Conservation (phyloP, 2,329 filamentous ascomycete species). For the Fusarium cicatricum region DNA sequence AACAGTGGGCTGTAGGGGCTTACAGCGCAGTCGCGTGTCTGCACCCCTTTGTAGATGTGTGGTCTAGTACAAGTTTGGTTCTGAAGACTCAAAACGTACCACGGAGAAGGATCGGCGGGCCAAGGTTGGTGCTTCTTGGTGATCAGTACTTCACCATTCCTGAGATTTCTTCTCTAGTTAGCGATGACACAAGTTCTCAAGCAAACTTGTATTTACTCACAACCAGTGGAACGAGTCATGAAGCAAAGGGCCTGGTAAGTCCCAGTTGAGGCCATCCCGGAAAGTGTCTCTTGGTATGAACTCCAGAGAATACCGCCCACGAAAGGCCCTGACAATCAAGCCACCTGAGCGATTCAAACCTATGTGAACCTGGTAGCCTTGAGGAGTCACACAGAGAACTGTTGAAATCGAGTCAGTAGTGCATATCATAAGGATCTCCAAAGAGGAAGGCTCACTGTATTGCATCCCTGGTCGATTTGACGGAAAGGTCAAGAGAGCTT, state of each 20-base stretch:
- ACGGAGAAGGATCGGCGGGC: constrained; percentile 16
- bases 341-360: constrained; percentile 40
- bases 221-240: constrained; percentile 66
- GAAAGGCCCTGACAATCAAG: constrained; percentile 41
- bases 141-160: constrained; percentile 30
- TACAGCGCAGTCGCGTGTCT: constrained; percentile 21
- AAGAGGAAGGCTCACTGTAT: constrained; percentile 44
- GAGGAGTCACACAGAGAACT: constrained; percentile 20
- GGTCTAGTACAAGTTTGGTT: constrained; percentile 19
- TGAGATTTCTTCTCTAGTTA: constrained; percentile 23
- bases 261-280: constrained; percentile 36
- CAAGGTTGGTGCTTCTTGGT: constrained; percentile 28
- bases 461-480: constrained; percentile 63
- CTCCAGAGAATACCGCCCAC: constrained; percentile 27
- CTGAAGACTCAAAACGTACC: constrained; percentile 24
- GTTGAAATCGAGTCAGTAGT: background rate
- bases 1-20: constrained; percentile 37
- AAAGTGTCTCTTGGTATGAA: constrained; percentile 33
- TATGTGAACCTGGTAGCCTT: constrained; percentile 61
- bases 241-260: constrained; percentile 60
- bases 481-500: constrained; percentile 60
- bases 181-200: too few species aligned
- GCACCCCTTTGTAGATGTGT: background rate
- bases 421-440: background rate
- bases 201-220: constrained; percentile 41